These are phyloP conservation scores for Sporothrix mexicana DNA, from an alignment of 2,329 filamentous ascomycete genomes.

Conservation along the genomic window DNA sequence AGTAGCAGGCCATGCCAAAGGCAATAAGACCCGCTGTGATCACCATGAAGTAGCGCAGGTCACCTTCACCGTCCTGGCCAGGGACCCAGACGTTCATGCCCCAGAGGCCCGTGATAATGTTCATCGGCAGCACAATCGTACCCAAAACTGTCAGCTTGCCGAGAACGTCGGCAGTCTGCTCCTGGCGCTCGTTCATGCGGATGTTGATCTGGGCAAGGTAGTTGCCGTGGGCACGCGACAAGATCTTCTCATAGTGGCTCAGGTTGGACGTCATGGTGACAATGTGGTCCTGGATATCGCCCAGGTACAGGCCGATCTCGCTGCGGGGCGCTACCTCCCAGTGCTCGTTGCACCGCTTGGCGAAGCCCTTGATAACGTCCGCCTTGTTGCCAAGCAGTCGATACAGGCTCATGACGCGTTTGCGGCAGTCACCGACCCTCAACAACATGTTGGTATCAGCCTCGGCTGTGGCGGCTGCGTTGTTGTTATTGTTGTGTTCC, in stretches of 20 bases:
- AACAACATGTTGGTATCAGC: constrained; percentile 72
- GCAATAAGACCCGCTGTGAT: constrained; percentile 75
- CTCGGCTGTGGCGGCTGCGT: constrained; percentile 32
- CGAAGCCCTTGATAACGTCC: constrained; percentile 98
- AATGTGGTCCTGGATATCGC: constrained; percentile 98
- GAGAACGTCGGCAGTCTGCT: constrained; percentile 92
- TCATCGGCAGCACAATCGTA: constrained; percentile 97
- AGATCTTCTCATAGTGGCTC: constrained; percentile 92
- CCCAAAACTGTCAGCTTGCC: constrained; percentile 94
- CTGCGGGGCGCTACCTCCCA: constrained; percentile 95
- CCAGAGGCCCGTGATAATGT: constrained; percentile 98
- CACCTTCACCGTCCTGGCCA: constrained; percentile 80
- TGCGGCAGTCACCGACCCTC: constrained; percentile 89
- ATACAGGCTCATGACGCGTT: constrained; percentile 97
- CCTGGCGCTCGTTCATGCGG: constrained; percentile 96
- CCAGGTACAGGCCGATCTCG: constrained; percentile 96
- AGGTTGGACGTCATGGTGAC: constrained; percentile 98
- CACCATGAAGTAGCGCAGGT: constrained; percentile 75
- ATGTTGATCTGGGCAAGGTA: constrained; percentile 99
- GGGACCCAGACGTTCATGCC: constrained; percentile 99
- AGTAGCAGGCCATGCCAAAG: constrained; percentile 81
- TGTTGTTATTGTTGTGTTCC: constrained; percentile 36
- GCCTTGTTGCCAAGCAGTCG: constrained; percentile 94
- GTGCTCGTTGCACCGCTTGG: constrained; percentile 96
- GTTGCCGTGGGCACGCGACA: constrained; percentile 90